A percentile compares a stretch with the other conserved stretches of the same genome.
Evolutionary conservation across 1,284 basidiomycete species (phyloP).

Genomic region (Athelia psychrophila): DNA sequence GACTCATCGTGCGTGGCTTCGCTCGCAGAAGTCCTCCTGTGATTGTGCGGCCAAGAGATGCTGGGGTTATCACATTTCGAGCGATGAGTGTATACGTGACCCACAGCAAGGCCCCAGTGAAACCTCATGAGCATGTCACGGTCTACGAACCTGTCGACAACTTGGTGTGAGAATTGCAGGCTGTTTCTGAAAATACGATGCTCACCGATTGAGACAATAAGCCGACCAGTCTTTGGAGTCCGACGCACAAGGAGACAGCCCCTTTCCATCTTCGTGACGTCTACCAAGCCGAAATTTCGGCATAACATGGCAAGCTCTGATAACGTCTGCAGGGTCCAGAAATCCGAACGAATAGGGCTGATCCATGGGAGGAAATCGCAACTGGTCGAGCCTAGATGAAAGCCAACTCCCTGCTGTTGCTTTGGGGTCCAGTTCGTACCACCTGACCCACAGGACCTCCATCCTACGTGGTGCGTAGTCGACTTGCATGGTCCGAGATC

Average conservation of each 20-base stretch:
- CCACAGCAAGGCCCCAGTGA: slow-evolving; percentile 3
- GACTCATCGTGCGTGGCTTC: too few relatives aligned
- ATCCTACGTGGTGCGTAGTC: slow-evolving; percentile 1
- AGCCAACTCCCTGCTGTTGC: slow-evolving; percentile 8
- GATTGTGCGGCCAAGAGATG: neutral
- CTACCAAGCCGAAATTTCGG: neutral
- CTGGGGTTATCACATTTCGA: neutral
- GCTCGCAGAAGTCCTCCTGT: neutral
- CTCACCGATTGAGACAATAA: slow-evolving; percentile 16
- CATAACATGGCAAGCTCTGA: slow-evolving; percentile 11
- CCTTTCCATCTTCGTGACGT: slow-evolving; percentile 2
- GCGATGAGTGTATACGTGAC: slow-evolving; percentile 4
- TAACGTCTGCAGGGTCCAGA: slow-evolving; percentile 9
- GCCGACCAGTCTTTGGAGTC: slow-evolving; percentile 8
- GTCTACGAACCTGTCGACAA: slow-evolving; percentile 9
- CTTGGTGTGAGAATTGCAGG: neutral
- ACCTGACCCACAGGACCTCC: slow-evolving; percentile 11
- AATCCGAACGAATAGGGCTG: slow-evolving; percentile 8
- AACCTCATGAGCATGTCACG: slow-evolving; percentile 12
- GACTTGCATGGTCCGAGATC: neutral
- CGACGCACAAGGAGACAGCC: neutral
- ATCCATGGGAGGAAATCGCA: neutral
- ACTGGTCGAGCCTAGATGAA: slow-evolving; percentile 4
- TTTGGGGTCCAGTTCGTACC: slow-evolving; percentile 7
- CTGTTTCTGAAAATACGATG: slow-evolving; percentile 2